These are phyloP conservation scores for Cercospora sp. DNA, from an alignment of 2,329 filamentous ascomycete genomes.

Conservation along the genomic window DNA sequence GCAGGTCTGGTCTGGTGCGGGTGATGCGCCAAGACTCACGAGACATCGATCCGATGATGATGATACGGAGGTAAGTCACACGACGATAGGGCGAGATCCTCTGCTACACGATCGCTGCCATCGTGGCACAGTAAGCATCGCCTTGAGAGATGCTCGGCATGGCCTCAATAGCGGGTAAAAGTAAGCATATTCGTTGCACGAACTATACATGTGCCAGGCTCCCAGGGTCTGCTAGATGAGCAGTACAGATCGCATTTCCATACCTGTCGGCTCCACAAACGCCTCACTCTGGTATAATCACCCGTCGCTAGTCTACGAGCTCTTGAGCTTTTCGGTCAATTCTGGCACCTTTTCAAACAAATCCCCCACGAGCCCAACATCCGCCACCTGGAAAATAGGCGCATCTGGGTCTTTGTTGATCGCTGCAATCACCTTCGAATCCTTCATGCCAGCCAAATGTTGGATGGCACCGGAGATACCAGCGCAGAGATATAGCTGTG, in stretches of 20 bases:
- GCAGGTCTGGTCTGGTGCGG: neutral
- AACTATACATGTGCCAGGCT: neutral
- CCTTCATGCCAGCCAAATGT: conserved; percentile 98
- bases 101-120: neutral
- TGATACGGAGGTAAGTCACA: neutral
- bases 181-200: neutral
- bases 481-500: conserved; percentile 90
- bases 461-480: conserved; percentile 98
- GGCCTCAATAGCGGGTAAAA: neutral
- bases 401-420: conserved; percentile 98
- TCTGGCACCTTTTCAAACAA: conserved; percentile 95
- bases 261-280: conserved; percentile 1
- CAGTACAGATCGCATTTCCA: neutral
- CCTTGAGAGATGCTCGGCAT: neutral
- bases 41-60: neutral
- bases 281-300: neutral
- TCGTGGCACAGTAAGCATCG: neutral
- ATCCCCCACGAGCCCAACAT: conserved; percentile 93
- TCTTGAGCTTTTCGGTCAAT: conserved; percentile 90
- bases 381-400: conserved; percentile 96
- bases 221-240: neutral
- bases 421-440: conserved; percentile 97
- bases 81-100: neutral
- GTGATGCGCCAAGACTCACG: neutral
- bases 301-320: conserved; percentile 16